Evolutionary conservation across 164 flowering plant genomes (phyloP), one percentile per base, ranked within the genome.

Genomic region (Chimonanthus salicifolius): DNA sequence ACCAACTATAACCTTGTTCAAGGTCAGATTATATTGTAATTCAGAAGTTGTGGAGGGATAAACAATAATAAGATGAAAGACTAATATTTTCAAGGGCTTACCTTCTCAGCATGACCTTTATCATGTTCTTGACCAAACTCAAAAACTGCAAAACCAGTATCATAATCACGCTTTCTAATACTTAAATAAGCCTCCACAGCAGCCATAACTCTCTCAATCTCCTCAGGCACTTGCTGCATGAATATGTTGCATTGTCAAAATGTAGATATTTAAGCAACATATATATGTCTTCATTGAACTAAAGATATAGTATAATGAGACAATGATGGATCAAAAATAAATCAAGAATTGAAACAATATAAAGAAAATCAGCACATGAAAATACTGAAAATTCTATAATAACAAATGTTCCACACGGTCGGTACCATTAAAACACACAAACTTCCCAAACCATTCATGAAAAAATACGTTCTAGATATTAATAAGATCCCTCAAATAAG

Each of bases 201-300:
- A 79, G 85, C 93, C 93, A 94, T 87, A 54, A 96, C 94, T 77
- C 99, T 86, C 69, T 96, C 98, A 74, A 96, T 82, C 80, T 96
- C 99, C 78, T 96, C 99, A 66, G 99, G 98, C 68, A 87, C 90
- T 94, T 94, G 99, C 99, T 96, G 94, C 79, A 86, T 45, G 69
- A 11, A 50, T 66, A 75, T 43, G 50, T 62, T 13, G 47, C 58
- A 50, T 67, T 43, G n/a, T 74, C 62, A 58, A 72, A 63, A 49
- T 15, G 46, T 70, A 44, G 62, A 7, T n/a, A 20, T 46, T 65
- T 47, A 50, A 33, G 20, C 4, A 48, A 43, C 8, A 15, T 49
- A 49, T 6, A 8, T 13, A 71, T 10, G 45, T 2, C 9, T 15
- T 3, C 15, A 71, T 60, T 48, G 44, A 60, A 58, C 48, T 51